Conservation (phyloP, 1,284 basidiomycete species). For the Leucoagaricus sp. region DNA sequence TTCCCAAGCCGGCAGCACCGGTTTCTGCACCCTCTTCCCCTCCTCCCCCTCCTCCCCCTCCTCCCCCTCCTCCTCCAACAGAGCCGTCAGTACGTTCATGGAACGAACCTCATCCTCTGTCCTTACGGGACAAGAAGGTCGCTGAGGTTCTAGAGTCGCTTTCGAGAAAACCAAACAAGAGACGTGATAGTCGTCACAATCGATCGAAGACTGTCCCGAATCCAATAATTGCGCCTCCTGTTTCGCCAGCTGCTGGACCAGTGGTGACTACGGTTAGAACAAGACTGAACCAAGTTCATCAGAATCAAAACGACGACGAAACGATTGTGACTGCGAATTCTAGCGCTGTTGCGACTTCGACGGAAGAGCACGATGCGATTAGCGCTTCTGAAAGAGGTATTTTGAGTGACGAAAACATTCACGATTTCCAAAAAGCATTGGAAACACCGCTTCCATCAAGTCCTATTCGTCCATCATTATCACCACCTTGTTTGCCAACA, state of each 20-base stretch:
- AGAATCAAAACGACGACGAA: neutral
- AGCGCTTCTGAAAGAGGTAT: neutral
- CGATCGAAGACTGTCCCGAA: conserved; percentile 11
- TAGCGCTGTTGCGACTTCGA: conserved; percentile 15
- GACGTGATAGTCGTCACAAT: neutral
- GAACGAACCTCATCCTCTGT: conserved; percentile 17
- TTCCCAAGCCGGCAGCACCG: conserved; percentile 8
- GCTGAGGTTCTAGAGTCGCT: conserved; percentile 12
- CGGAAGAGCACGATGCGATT: conserved; percentile 24
- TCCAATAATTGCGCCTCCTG: conserved; percentile 12
- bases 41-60: neutral
- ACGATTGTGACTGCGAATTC: neutral
- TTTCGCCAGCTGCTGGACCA: conserved; percentile 12
- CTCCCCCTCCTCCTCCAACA: conserved; percentile 8
- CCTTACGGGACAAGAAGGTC: conserved; percentile 19
- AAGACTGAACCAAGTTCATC: conserved; percentile 11
- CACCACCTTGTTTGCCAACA: neutral
- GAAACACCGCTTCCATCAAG: conserved; percentile 37
- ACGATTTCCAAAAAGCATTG: conserved; percentile 29
- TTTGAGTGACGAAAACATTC: conserved; percentile 14
- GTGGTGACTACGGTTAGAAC: conserved; percentile 18
- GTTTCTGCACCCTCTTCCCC: neutral
- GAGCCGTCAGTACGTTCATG: conserved; percentile 4
- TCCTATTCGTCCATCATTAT: conserved; percentile 23
- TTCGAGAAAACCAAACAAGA: conserved; percentile 5